Evolutionary conservation across 768 basidiomycete species (phyloP).

Genomic region (Termitomyces bulborhizus): DNA sequence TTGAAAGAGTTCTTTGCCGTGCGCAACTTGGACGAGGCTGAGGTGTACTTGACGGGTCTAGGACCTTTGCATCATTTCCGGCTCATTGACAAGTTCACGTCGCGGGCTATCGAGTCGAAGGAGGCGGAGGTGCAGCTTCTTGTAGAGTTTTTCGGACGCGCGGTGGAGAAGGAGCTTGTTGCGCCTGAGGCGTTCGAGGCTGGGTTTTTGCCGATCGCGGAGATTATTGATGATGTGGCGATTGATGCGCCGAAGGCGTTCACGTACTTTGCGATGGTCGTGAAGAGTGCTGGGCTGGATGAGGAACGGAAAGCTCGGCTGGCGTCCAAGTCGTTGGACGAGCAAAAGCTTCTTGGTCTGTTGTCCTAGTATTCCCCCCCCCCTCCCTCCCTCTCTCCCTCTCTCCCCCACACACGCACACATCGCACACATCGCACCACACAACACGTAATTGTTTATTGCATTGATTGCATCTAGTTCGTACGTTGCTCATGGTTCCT

Average conservation of each 20-base stretch:
- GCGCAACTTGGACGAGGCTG: slow-evolving; percentile 82
- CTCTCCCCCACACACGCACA: too few species aligned
- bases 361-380: slow-evolving; percentile 39
- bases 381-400: too few species aligned
- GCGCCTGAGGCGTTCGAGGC: slow-evolving; percentile 61
- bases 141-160: slow-evolving; percentile 64
- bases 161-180: slow-evolving; percentile 54
- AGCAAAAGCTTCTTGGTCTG: slow-evolving; percentile 52
- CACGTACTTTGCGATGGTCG: slow-evolving; percentile 64
- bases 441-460: too few species aligned
- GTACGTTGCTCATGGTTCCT: too few species aligned
- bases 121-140: slow-evolving; percentile 75
- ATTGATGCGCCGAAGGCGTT: slow-evolving; percentile 89
- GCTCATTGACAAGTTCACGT: slow-evolving; percentile 73
- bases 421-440: too few species aligned
- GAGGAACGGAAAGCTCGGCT: slow-evolving; percentile 51
- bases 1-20: slow-evolving; percentile 83
- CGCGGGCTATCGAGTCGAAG: slow-evolving; percentile 74
- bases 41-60: slow-evolving; percentile 75
- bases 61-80: slow-evolving; percentile 50
- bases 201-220: slow-evolving; percentile 63
- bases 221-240: slow-evolving; percentile 81
- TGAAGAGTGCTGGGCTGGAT: slow-evolving; percentile 65
- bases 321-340: slow-evolving; percentile 55
- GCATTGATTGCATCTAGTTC: too few species aligned